Conservation (phyloP, 164 flowering plant genomes). For the Liquidambar formosana region DNA sequence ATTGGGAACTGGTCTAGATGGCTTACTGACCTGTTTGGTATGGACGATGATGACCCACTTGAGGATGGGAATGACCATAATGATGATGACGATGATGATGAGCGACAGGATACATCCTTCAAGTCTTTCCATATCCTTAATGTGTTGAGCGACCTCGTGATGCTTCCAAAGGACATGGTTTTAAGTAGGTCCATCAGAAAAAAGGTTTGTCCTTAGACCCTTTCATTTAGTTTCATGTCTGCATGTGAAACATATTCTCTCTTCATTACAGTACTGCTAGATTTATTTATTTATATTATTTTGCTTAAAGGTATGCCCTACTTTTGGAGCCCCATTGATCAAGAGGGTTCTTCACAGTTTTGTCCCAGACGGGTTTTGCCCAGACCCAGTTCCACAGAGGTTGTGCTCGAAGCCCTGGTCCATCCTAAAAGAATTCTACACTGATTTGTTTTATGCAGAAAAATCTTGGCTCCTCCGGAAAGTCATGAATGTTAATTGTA, state of each 20-base stretch:
- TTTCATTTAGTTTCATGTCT: slow-evolving; percentile 4
- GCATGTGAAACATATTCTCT: background rate
- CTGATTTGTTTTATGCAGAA: too few species aligned
- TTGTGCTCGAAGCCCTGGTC: slow-evolving; percentile 67
- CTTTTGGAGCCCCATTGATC: slow-evolving; percentile 69
- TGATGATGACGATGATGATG: slow-evolving; percentile 30
- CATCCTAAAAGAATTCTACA: background rate
- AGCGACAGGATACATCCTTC: slow-evolving; percentile 44
- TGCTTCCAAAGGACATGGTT: slow-evolving; percentile 97
- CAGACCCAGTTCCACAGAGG: slow-evolving; percentile 76
- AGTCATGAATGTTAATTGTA: too few species aligned
- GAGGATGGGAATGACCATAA: slow-evolving; percentile 32
- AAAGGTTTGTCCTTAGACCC: slow-evolving; percentile 52
- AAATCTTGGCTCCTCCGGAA: too few species aligned
- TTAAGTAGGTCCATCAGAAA: slow-evolving; percentile 59
- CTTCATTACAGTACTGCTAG: background rate
- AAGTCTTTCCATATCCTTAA: slow-evolving; percentile 83
- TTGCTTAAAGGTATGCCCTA: slow-evolving; percentile 75
- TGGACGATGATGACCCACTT: slow-evolving; percentile 53
- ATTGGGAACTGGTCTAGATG: slow-evolving; percentile 96
- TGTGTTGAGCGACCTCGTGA: slow-evolving; percentile 93
- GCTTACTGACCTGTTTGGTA: slow-evolving; percentile 77
- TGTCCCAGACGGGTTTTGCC: slow-evolving; percentile 91
- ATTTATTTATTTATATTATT: background rate
- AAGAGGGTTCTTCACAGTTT: slow-evolving; percentile 67